Evolutionary conservation across 257 asterid genomes (phyloP), one percentile per base, ranked within the genome.

Genomic region (Fraxinus excelsior): DNA sequence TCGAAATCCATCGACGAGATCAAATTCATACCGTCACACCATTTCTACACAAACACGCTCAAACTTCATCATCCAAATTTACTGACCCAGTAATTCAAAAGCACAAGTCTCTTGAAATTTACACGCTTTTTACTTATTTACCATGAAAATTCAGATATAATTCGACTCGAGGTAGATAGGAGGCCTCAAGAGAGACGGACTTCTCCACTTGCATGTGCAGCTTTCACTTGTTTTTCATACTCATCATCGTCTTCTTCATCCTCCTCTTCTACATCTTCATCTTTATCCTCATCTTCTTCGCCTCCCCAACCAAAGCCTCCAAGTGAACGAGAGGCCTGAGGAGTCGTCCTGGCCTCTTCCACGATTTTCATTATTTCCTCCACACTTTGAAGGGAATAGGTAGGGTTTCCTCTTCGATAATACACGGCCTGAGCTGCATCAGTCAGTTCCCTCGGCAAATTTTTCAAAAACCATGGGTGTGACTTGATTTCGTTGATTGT

Each of bases 381-480:
- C 67, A 73, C 91, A 11, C 80, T 77, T 83, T 90, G 96, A 79
- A 83, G 86, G 29, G 96, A 90, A 79, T 70, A 89, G 1, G 91
- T 85, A 0, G 97, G 97, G 81, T 92, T 87, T 71, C 87, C 94
- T 75, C 56, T 90, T 26, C 89, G 85, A 72, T 90, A 85, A 77
- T 89, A 89, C n/a, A 74, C 74, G 25, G 90, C 88, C 81, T 92
- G 97, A 78, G 93, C 91, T 64, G 82, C 85, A 69, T 90, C 97
- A 1, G 91, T 89, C 67, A 92, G 76, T 79, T 90, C 97, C 83
- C 97, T 83, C 0, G 97, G 97, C 73, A 92, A 78, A 77, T 92
- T 90, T 90, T 90, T 92, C 83, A 92, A 75, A 69, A 92, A 92
- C 97, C 97, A 92, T 31, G 95, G 93, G 79, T 92, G 96, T 2